These are phyloP conservation scores for Thielaviopsis ethacetica DNA, from an alignment of 2,329 filamentous ascomycete species.

Conservation along the genomic window DNA sequence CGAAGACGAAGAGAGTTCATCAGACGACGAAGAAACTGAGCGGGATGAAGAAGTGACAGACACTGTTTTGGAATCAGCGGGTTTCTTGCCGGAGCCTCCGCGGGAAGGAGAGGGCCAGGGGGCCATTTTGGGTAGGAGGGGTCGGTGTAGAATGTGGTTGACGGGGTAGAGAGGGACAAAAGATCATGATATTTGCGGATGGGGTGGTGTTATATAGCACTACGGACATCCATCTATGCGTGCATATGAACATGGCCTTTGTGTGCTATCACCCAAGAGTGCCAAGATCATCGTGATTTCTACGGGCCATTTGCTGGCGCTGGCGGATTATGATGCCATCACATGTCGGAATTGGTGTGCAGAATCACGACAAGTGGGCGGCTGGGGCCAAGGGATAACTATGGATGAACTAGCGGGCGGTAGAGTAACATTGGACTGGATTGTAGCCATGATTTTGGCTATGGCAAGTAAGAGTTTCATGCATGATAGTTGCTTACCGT, in stretches of 20 bases:
- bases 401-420: no score
- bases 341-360: background rate
- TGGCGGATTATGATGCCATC: background rate
- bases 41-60: conserved; percentile 1
- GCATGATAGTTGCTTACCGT: no score
- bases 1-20: conserved; percentile 13
- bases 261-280: background rate
- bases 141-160: background rate
- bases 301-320: background rate
- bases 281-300: background rate
- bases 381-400: background rate
- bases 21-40: background rate
- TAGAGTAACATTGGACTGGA: background rate
- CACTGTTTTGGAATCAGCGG: background rate
- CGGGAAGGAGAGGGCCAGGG: background rate
- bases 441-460: no score
- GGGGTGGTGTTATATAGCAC: no score
- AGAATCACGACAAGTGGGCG: background rate
- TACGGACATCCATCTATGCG: background rate
- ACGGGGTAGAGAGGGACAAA: background rate
- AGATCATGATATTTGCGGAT: background rate
- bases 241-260: background rate
- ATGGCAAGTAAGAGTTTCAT: no score
- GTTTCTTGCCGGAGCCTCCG: background rate
- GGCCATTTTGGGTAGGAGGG: background rate